phyloP scores from a whole-genome alignment of 768 basidiomycete species.

The Lactarius sp. region DNA sequence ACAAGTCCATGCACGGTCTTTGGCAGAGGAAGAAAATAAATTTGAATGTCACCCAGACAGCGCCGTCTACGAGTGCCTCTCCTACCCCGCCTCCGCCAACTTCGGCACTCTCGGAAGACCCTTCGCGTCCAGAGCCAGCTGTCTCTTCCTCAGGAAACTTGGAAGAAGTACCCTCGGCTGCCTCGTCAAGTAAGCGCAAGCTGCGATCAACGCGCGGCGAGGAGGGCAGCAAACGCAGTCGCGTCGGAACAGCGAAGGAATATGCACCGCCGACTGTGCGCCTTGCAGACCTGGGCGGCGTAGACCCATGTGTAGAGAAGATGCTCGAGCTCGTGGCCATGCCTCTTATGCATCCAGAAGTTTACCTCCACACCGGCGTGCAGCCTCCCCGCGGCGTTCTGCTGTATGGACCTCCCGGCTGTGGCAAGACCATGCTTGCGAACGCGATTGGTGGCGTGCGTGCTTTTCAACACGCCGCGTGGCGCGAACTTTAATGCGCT shows the following conservation, averaged over 20 bases:
- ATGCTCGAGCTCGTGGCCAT: constrained; percentile 95
- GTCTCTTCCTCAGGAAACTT: not conserved
- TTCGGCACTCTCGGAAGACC: constrained; percentile 15
- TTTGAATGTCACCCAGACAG: constrained; percentile 42
- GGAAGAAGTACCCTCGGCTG: constrained; percentile 25
- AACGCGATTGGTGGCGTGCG: constrained; percentile 92
- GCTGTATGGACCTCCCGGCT: constrained; percentile 93
- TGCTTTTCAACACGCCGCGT: constrained; percentile 4
- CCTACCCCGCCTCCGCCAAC: constrained; percentile 20
- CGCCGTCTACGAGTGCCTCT: constrained; percentile 28
- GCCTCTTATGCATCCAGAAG: constrained; percentile 93
- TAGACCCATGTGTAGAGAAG: constrained; percentile 82
- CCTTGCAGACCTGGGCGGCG: constrained; percentile 83
- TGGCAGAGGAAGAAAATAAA: constrained; percentile 77
- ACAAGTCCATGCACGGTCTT: constrained; percentile 73
- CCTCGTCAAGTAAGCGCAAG: constrained; percentile 54
- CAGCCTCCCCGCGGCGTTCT: constrained; percentile 90
- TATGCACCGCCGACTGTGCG: constrained; percentile 69
- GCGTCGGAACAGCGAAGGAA: constrained; percentile 45
- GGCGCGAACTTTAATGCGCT: not conserved
- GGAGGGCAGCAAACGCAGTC: constrained; percentile 54
- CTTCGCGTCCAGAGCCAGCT: constrained; percentile 5
- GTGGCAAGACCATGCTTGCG: constrained; percentile 92
- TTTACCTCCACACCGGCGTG: no score
- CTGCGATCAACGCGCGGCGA: constrained; percentile 50